A percentile compares a stretch with the other conserved stretches of the same genome.
Evolutionary conservation across 2,329 filamentous ascomycete genomes (phyloP).

Genomic region (Lachnellula arida): DNA sequence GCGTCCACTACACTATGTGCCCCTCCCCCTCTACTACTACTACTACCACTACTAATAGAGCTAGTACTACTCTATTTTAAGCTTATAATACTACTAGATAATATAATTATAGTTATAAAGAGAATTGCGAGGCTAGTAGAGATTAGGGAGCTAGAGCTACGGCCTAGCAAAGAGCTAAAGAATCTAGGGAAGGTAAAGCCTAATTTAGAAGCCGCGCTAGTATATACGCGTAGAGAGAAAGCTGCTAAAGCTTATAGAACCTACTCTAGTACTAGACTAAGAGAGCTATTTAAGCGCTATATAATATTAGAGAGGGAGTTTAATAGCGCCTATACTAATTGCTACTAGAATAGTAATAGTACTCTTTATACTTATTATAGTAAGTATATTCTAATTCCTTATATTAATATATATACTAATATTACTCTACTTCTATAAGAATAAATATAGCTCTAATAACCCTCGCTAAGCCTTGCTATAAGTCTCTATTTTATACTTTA

Average conservation of each 20-base stretch:
- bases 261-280: background rate
- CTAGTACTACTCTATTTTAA: background rate
- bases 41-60: background rate
- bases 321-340: background rate
- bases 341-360: background rate
- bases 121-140: background rate
- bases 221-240: background rate
- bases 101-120: background rate
- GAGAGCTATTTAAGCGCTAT: background rate
- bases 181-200: background rate
- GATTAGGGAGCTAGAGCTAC: background rate
- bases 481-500: background rate
- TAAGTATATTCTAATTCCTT: background rate
- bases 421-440: background rate
- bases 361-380: background rate
- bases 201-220: background rate
- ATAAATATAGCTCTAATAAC: background rate
- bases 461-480: background rate
- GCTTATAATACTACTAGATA: background rate
- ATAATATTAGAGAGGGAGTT: background rate
- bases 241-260: background rate
- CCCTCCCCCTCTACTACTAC: background rate
- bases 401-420: background rate
- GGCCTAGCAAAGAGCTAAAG: background rate
- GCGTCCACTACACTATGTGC: background rate